Conservation (phyloP, 2,329 filamentous ascomycete species). For the Fusarium zealandicum region DNA sequence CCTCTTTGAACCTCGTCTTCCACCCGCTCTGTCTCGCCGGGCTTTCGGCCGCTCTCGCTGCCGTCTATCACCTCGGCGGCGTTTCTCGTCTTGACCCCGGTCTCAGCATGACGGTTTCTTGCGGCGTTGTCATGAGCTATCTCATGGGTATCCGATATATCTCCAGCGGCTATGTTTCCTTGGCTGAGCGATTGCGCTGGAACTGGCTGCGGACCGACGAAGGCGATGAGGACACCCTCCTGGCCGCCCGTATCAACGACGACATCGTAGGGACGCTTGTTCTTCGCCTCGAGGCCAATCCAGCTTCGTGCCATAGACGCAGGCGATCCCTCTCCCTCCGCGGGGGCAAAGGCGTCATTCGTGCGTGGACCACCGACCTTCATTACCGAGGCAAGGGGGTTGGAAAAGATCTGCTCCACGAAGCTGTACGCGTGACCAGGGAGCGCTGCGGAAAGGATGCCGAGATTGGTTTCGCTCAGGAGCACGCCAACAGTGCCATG, state of each 20-base stretch:
- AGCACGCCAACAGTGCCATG: constrained; percentile 77
- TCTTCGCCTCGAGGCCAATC: constrained; percentile 65
- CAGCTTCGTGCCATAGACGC: constrained; percentile 44
- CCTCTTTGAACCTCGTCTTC: constrained; percentile 68
- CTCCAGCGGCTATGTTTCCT: constrained; percentile 66
- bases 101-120: constrained; percentile 63
- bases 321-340: constrained; percentile 50
- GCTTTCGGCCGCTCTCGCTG: constrained; percentile 53
- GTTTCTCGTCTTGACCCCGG: constrained; percentile 58
- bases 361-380: constrained; percentile 81
- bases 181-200: constrained; percentile 68
- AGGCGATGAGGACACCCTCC: constrained; percentile 61
- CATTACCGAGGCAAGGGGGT: constrained; percentile 75
- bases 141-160: constrained; percentile 67
- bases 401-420: constrained; percentile 74
- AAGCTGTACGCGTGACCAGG: constrained; percentile 72
- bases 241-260: constrained; percentile 72
- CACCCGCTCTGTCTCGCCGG: constrained; percentile 64
- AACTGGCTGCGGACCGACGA: constrained; percentile 62
- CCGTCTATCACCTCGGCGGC: constrained; percentile 57
- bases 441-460: constrained; percentile 73
- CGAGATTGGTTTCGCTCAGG: constrained; percentile 73
- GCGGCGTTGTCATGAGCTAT: constrained; percentile 68
- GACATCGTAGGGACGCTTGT: constrained; percentile 76
- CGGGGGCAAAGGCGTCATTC: constrained; percentile 73